These are phyloP conservation scores for Aspergillus sp. DNA, from an alignment of 2,329 filamentous ascomycete genomes.

Conservation along the genomic window DNA sequence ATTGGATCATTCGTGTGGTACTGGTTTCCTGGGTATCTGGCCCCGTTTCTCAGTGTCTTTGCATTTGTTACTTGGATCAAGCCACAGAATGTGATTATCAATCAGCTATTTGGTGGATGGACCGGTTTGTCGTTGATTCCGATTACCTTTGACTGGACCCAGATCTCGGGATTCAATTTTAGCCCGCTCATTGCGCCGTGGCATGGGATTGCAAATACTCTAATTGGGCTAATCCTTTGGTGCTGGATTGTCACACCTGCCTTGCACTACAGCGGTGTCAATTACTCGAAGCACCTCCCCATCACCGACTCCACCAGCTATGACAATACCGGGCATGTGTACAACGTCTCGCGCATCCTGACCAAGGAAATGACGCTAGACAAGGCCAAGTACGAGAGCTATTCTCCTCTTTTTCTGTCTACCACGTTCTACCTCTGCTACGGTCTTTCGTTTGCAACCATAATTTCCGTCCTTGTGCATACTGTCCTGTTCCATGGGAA, in stretches of 20 bases:
- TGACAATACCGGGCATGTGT: constrained; percentile 68
- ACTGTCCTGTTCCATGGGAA: constrained; percentile 69
- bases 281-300: constrained; percentile 68
- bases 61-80: constrained; percentile 74
- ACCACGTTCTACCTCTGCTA: constrained; percentile 74
- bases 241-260: constrained; percentile 64
- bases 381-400: constrained; percentile 65
- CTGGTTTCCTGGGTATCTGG: constrained; percentile 71
- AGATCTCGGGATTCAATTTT: constrained; percentile 69
- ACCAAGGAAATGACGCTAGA: constrained; percentile 66
- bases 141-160: constrained; percentile 78
- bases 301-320: constrained; percentile 73
- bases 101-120: constrained; percentile 73
- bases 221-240: constrained; percentile 69
- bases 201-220: constrained; percentile 74
- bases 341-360: constrained; percentile 69
- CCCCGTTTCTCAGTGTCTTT: constrained; percentile 71
- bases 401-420: constrained; percentile 66
- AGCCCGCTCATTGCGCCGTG: constrained; percentile 73
- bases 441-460: constrained; percentile 73
- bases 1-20: constrained; percentile 66
- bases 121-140: constrained; percentile 71
- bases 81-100: constrained; percentile 69
- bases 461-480: constrained; percentile 70
- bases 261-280: constrained; percentile 68